A percentile compares a stretch with the other conserved stretches of the same genome.
Conservation (phyloP, 805 yeast genomes). For the Candida loeiensis region DNA sequence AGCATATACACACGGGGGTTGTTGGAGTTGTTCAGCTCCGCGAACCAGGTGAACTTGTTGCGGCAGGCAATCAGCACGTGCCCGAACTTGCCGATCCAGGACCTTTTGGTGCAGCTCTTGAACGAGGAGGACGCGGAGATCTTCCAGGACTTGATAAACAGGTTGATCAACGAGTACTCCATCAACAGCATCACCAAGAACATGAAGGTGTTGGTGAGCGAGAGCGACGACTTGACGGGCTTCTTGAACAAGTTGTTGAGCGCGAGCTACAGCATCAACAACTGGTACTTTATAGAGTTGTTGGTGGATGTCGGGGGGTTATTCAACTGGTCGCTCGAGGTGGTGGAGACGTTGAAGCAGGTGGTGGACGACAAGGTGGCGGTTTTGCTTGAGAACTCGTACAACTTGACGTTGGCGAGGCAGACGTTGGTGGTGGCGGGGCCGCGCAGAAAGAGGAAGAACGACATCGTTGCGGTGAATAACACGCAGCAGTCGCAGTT, state of each 20-base stretch:
- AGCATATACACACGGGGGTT: constrained; percentile 51
- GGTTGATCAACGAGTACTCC: constrained; percentile 66
- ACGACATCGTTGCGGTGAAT: constrained; percentile 20
- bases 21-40: constrained; percentile 42
- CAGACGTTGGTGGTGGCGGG: constrained; percentile 36
- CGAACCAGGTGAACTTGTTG: constrained; percentile 56
- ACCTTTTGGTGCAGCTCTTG: constrained; percentile 59
- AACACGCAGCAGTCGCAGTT: constrained; percentile 26
- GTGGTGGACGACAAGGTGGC: constrained; percentile 48
- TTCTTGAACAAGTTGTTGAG: constrained; percentile 28
- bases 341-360: constrained; percentile 42
- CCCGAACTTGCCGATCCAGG: constrained; percentile 61
- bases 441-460: constrained; percentile 22
- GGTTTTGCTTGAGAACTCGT: constrained; percentile 39
- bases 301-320: constrained; percentile 73
- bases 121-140: constrained; percentile 37
- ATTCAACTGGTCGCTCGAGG: constrained; percentile 57
- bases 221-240: constrained; percentile 33
- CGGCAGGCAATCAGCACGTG: constrained; percentile 83
- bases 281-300: constrained; percentile 59
- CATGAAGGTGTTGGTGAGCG: constrained; percentile 33
- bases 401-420: constrained; percentile 44
- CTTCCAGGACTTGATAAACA: constrained; percentile 61
- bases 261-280: constrained; percentile 46
- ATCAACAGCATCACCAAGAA: constrained; percentile 53